A percentile compares a stretch with the other conserved stretches of the same genome.
These are phyloP conservation scores for Solanum hybrid DNA, from an alignment of 305 asterid species.

Conservation along the genomic window DNA sequence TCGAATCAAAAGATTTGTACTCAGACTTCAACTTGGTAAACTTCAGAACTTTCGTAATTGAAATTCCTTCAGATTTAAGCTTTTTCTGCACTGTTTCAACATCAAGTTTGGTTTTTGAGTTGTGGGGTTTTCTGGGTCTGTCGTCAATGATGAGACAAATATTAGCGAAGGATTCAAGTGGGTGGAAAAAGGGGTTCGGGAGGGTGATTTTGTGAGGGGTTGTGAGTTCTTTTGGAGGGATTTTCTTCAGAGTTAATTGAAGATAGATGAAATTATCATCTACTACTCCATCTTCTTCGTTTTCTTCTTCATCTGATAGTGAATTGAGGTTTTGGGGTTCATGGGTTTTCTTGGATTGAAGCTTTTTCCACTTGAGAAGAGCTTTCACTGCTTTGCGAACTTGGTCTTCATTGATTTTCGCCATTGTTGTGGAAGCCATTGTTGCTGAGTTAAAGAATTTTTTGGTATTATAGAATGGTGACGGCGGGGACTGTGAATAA, in stretches of 20 bases:
- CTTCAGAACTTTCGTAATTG: slow-evolving; percentile 39
- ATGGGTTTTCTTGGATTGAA: slow-evolving; percentile 7
- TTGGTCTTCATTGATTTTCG: slow-evolving; percentile 14
- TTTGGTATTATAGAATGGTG: not conserved
- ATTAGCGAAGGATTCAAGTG: slow-evolving; percentile 22
- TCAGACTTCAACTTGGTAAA: slow-evolving; percentile 61
- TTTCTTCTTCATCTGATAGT: not conserved
- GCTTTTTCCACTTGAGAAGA: slow-evolving; percentile 58
- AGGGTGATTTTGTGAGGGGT: slow-evolving; percentile 44
- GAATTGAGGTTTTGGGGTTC: not conserved
- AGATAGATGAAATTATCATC: slow-evolving; percentile 54
- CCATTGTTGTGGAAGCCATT: not conserved
- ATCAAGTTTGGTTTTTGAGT: slow-evolving; percentile 28
- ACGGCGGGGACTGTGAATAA: not conserved
- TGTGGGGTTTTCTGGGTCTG: slow-evolving; percentile 17
- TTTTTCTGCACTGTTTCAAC: slow-evolving; percentile 38
- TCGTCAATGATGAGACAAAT: slow-evolving; percentile 70
- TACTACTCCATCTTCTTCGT: not conserved
- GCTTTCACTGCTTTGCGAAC: slow-evolving; percentile 45
- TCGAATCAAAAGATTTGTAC: slow-evolving; percentile 51
- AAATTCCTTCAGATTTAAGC: slow-evolving; percentile 25
- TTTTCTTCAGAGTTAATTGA: slow-evolving; percentile 51
- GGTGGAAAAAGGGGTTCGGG: slow-evolving; percentile 43
- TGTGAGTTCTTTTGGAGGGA: slow-evolving; percentile 36
- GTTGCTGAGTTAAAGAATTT: not conserved